Conservation (phyloP, 139 green algal species). For the Limnomonas spitsbergensis region DNA sequence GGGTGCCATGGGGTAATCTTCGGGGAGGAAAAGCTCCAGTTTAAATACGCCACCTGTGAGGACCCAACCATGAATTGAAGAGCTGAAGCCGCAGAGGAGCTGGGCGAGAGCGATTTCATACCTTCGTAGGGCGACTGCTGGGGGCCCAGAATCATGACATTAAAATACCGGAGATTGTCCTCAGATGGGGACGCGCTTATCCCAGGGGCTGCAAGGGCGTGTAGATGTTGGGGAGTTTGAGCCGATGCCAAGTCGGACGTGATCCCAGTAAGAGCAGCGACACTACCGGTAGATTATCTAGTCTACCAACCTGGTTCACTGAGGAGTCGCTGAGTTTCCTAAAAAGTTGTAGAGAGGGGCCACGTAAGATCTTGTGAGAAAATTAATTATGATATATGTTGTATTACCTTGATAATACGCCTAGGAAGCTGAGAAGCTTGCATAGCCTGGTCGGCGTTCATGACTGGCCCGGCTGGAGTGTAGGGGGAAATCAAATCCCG, state of each 20-base stretch:
- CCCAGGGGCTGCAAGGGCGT: slow-evolving; percentile 71
- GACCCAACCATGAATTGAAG: background rate
- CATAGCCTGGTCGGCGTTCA: background rate
- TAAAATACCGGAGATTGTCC: slow-evolving; percentile 97
- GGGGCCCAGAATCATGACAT: slow-evolving; percentile 95
- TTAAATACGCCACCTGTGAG: slow-evolving; percentile 88
- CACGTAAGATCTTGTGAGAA: background rate
- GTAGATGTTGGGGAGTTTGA: background rate
- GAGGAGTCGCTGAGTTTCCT: slow-evolving; percentile 97
- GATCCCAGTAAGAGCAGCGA: too few relatives aligned
- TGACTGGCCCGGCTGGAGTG: too few relatives aligned
- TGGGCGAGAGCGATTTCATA: slow-evolving; percentile 20
- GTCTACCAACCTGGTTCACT: slow-evolving; percentile 78
- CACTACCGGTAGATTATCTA: background rate
- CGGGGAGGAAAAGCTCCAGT: slow-evolving; percentile 97
- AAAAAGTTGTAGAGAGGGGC: slow-evolving; percentile 5
- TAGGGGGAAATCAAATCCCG: too few relatives aligned
- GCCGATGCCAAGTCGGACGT: too few relatives aligned
- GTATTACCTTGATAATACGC: slow-evolving; percentile 49
- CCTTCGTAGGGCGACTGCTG: slow-evolving; percentile 91
- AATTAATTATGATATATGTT: background rate
- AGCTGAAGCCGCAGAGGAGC: background rate
- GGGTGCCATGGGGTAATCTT: slow-evolving; percentile 98
- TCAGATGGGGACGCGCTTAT: slow-evolving; percentile 93
- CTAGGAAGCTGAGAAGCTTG: slow-evolving; percentile 11